These are phyloP conservation scores for Ceratocystis cacaofunesta DNA, from an alignment of 2,329 filamentous ascomycete genomes.

Conservation along the genomic window DNA sequence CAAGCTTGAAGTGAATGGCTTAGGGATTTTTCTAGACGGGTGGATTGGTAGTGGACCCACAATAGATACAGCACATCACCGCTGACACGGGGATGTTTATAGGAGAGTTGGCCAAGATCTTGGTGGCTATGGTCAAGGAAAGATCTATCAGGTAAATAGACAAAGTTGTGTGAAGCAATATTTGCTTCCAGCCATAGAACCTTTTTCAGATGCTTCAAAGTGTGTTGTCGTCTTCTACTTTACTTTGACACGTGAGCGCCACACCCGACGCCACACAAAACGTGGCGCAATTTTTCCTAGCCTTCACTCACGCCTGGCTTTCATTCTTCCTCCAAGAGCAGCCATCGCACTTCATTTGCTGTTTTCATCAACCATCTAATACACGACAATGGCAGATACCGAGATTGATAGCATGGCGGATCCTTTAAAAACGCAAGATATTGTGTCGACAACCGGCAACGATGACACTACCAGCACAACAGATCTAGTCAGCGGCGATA, in stretches of 20 bases:
- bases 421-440: not conserved
- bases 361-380: not conserved
- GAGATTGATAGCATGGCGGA: not conserved
- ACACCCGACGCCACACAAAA: not conserved
- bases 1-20: not conserved
- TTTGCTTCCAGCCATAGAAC: too few relatives aligned
- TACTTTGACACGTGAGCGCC: not conserved
- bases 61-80: conserved; percentile 3
- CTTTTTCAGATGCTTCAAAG: not conserved
- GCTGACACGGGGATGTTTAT: not conserved
- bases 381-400: not conserved
- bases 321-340: conserved; percentile 10
- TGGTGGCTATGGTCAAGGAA: too few relatives aligned
- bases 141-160: too few relatives aligned
- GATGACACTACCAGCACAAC: not conserved
- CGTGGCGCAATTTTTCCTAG: not conserved
- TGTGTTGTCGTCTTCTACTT: not conserved
- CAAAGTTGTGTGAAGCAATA: too few relatives aligned
- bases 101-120: too few relatives aligned
- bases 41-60: not conserved
- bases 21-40: not conserved
- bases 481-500: not conserved
- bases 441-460: not conserved
- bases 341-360: not conserved
- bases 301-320: not conserved